These are phyloP conservation scores for Sordaria brevicollis DNA, from an alignment of 495 filamentous ascomycete species.

Conservation along the genomic window DNA sequence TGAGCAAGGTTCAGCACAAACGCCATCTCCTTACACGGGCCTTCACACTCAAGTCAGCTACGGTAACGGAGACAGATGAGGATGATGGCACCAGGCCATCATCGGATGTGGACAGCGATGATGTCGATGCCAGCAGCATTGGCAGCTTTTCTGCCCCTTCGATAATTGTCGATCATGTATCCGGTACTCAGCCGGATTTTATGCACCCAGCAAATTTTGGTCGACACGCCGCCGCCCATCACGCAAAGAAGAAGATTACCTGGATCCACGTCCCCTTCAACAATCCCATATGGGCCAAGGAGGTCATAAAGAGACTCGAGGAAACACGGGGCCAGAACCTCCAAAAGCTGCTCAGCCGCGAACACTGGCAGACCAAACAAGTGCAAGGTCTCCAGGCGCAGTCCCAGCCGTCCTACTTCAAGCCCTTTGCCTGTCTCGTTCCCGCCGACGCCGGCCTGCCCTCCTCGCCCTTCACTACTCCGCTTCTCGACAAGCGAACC, in stretches of 20 bases:
- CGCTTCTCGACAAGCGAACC: neutral
- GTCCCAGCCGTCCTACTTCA: conserved; percentile 35
- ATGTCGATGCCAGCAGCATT: neutral
- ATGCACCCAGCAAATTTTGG: neutral
- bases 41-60: neutral
- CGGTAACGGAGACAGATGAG: conserved; percentile 9
- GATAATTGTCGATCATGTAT: neutral
- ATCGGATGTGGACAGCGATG: conserved; percentile 3
- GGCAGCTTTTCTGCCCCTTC: neutral
- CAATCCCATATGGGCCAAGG: conserved; percentile 55
- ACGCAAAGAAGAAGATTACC: conserved; percentile 35
- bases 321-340: conserved; percentile 25
- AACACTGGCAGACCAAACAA: conserved; percentile 38
- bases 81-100: neutral
- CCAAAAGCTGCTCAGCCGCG: conserved; percentile 37
- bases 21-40: conserved; percentile 2
- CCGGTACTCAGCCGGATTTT: neutral
- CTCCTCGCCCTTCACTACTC: neutral
- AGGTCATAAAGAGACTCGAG: conserved; percentile 28
- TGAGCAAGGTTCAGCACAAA: conserved; percentile 19
- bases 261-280: conserved; percentile 62
- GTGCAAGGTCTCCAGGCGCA: conserved; percentile 35
- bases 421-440: conserved; percentile 33
- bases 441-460: conserved; percentile 24
- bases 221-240: neutral